These are phyloP conservation scores for Leishmania martiniquensis DNA, from an alignment of 208 protist genomes.

Conservation along the genomic window DNA sequence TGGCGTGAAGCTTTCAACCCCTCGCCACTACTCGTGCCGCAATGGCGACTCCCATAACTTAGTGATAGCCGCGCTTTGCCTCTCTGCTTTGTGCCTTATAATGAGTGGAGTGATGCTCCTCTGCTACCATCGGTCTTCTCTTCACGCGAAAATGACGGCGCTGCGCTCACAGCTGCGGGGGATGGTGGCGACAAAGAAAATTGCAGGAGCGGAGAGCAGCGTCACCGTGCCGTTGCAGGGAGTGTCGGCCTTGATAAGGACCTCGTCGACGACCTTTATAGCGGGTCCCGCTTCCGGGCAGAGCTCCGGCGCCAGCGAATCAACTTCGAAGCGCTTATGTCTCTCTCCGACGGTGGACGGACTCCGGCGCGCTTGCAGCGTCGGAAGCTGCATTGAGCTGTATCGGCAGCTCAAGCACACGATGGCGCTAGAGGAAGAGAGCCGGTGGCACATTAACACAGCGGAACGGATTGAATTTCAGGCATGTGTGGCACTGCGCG, in stretches of 20 bases:
- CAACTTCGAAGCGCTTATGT: too few species aligned
- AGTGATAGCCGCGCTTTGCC: slow-evolving; percentile 28
- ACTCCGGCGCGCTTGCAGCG: background rate
- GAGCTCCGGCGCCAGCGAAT: background rate
- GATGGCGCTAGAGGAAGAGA: slow-evolving; percentile 11
- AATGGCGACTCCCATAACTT: slow-evolving; percentile 28
- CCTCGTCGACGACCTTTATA: background rate
- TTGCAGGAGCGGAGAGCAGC: background rate
- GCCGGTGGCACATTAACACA: background rate
- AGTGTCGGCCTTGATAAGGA: background rate
- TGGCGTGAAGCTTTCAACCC: background rate
- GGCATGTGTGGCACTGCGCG: background rate
- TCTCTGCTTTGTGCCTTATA: slow-evolving; percentile 21
- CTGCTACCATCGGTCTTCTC: background rate
- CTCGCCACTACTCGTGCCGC: slow-evolving; percentile 23
- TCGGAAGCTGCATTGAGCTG: slow-evolving; percentile 10
- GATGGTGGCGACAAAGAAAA: slow-evolving; percentile 11
- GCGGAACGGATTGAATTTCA: slow-evolving; percentile 9
- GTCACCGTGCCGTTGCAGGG: background rate
- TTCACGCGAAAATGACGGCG: slow-evolving; percentile 8
- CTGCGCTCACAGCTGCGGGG: slow-evolving; percentile 20
- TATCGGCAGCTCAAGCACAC: slow-evolving; percentile 23
- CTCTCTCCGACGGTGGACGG: background rate
- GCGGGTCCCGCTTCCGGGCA: background rate
- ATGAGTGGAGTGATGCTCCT: slow-evolving; percentile 5